Evolutionary conservation across 257 asterid species (phyloP), one percentile per base, ranked within the genome.

Genomic region (Scutellaria barbata): DNA sequence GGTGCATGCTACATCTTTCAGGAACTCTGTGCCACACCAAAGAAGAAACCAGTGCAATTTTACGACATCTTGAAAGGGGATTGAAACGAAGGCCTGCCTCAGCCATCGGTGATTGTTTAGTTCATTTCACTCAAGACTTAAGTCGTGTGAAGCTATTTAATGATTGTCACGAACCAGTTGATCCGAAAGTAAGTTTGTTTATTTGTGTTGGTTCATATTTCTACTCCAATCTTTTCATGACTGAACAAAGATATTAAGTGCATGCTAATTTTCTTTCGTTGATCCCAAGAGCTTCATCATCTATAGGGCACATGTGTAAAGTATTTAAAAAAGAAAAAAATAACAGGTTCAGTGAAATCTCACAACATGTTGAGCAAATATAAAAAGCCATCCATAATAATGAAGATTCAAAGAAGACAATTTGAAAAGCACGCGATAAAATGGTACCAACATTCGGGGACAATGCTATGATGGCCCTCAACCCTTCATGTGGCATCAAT

Each of bases 11-110:
- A 22, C 25, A 22, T 22, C 1, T 80, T 80, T 65, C 89, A 94
- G 99, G 97, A 80, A 68, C 84, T 86, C 10, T 89, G 91, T 51
- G 66, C 76, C n/a, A 69, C 84, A 17, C 85, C 88, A 8, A 89
- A 80, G 92, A 91, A 87, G 80, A 91, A 86, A 79, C 96, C 99
- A 0, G 5, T 81, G 68, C 96, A 89, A 66, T 91, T 78, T 72
- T 86, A 87, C 71, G 92, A 91, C 80, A 78, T 94, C 8, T 71
- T 94, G 73, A 88, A 86, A 76, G 97, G 86, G 73, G 66, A 88
- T 71, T 90, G 77, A 83, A 69, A 55, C 59, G 20, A 37, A 20
- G 7, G 18, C 20, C 45, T 43, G 50, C 71, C 42, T 12, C 66
- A 8, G 41, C 46, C 55, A 56, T 14, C 37, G 11, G 2, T 54